Conservation (phyloP, 352 stramenopile species). For the Globisporangium cylindrosporum region DNA sequence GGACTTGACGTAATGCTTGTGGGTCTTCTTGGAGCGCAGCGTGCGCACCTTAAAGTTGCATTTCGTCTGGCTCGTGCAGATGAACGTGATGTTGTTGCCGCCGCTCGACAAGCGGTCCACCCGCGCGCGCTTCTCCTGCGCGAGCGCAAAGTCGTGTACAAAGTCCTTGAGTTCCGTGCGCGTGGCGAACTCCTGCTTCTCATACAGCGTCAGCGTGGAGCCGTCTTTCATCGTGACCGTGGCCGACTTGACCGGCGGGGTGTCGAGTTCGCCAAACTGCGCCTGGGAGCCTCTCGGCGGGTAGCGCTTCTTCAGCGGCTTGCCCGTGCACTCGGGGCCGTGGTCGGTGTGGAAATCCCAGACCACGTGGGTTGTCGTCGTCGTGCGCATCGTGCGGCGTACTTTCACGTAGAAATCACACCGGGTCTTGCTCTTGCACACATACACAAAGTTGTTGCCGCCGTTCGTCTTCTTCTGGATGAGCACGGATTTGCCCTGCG, state of each 20-base stretch:
- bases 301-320: constrained; percentile 10
- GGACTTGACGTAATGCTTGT: constrained; percentile 24
- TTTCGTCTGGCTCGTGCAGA: constrained; percentile 41
- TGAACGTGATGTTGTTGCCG: constrained; percentile 50
- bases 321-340: constrained; percentile 29
- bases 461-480: constrained; percentile 37
- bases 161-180: constrained; percentile 38
- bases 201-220: constrained; percentile 27
- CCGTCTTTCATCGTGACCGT: constrained; percentile 21
- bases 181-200: constrained; percentile 34
- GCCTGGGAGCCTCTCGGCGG: background rate
- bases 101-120: constrained; percentile 36
- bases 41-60: constrained; percentile 42
- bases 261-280: background rate
- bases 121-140: constrained; percentile 38
- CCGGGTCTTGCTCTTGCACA: constrained; percentile 41
- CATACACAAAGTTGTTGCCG: constrained; percentile 50
- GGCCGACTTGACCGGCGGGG: background rate
- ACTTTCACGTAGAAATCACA: constrained; percentile 43
- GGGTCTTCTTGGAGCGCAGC: constrained; percentile 5
- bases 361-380: constrained; percentile 6
- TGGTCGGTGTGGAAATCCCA: constrained; percentile 31
- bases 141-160: constrained; percentile 49
- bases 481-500: constrained; percentile 34
- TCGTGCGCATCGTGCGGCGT: constrained; percentile 16